A percentile compares a stretch with the other conserved stretches of the same genome.
Evolutionary conservation across 2,329 filamentous ascomycete genomes (phyloP).

Genomic region (Penicillium hesseltinei): DNA sequence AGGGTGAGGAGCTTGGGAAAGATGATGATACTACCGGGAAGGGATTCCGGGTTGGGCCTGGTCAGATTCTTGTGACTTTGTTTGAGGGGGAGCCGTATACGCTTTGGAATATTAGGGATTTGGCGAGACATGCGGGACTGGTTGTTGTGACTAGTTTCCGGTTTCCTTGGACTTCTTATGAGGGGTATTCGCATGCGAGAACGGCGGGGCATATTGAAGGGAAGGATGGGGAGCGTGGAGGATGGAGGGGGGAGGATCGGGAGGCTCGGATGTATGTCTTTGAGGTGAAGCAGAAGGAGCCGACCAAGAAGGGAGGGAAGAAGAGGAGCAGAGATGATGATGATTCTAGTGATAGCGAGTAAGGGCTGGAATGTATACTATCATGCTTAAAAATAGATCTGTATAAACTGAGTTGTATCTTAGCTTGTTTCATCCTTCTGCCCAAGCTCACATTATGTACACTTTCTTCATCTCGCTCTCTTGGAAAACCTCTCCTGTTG

Average conservation of each 20-base stretch:
- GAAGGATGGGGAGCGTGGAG: slow-evolving; percentile 40
- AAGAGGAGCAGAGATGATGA: slow-evolving; percentile 34
- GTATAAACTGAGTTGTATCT: not conserved
- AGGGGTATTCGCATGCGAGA: slow-evolving; percentile 48
- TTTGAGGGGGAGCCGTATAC: slow-evolving; percentile 96
- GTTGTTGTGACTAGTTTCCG: slow-evolving; percentile 48
- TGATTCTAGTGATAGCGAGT: slow-evolving; percentile 38
- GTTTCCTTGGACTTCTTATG: slow-evolving; percentile 49
- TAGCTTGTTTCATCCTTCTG: not conserved
- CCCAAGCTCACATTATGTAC: slow-evolving; percentile 69
- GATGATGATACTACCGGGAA: slow-evolving; percentile 21
- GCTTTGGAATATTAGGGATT: slow-evolving; percentile 88
- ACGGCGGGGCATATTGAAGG: slow-evolving; percentile 47
- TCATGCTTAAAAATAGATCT: not conserved
- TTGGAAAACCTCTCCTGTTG: slow-evolving; percentile 67
- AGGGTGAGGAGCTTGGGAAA: slow-evolving; percentile 8
- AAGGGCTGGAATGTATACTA: not conserved
- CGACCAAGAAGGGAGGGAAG: slow-evolving; percentile 31
- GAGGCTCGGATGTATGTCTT: slow-evolving; percentile 49
- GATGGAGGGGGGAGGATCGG: slow-evolving; percentile 50
- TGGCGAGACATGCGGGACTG: slow-evolving; percentile 67
- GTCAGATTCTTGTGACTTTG: slow-evolving; percentile 73
- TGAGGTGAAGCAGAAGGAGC: slow-evolving; percentile 41
- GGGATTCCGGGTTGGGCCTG: slow-evolving; percentile 32
- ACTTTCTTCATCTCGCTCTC: slow-evolving; percentile 73